Evolutionary conservation across 1,284 basidiomycete genomes (phyloP), one percentile per base, ranked within the genome.

Genomic region (Paramarasmius palmivorus): DNA sequence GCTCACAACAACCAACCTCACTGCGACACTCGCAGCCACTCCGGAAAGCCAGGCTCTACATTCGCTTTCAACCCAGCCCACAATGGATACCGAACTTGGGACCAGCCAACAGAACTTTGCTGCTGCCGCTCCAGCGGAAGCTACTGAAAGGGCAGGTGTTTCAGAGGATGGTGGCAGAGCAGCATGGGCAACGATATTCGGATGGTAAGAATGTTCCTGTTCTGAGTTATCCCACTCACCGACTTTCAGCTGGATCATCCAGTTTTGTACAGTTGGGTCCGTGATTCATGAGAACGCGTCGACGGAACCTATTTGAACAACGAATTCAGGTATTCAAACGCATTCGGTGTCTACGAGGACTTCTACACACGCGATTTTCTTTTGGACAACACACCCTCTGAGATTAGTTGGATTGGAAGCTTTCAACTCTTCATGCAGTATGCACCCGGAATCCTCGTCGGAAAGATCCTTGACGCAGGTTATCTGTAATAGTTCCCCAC

Each of bases 351-450:
- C 10, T 75, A 74, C 54, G 69, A 74, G 68, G 78, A 80, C 57
- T 77, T 73, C 49, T 81, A 81, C 58, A 76, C 74, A 2, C 71
- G 76, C 34, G 65, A 71, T 10, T 77, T 75, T 56, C 63, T 80
- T 48, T 64, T 62, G 34, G 69, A 71, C 47, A 68, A 67, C 34
- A 72, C 71, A 4, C 73, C 78, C 14, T 79, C 78, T 9, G 72
- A 77, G 47, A 77, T 78, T 12, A 77, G 75, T 50, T 77, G 75
- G 75, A 74, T 77, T 51, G 75, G 75, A 2, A 75, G 73, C 57
- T 71, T 75, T 57, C 74, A 76, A 49, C 60, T 76, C 4, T 75
- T 73, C 57, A 67, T 76, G 63, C 69, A 72, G 55, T 75, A 76
- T 54, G 69, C 69, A 3, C 70, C 71, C 2, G 73, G 73, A 15